Conservation (phyloP, 176 grass and related monocot species). For the Carex pumila region DNA sequence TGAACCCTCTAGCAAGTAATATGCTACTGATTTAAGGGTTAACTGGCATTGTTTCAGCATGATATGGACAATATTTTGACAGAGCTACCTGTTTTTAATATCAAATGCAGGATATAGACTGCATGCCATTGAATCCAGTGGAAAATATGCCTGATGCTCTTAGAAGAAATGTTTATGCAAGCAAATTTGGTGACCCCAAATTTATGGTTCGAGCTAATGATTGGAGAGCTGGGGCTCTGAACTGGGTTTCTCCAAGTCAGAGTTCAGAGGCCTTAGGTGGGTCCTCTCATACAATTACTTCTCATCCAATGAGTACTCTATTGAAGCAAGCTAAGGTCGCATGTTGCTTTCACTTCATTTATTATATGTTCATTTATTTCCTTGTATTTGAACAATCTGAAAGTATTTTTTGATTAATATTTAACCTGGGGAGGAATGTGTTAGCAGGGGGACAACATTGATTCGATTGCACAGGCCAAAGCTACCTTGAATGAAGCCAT, state of each 20-base stretch:
- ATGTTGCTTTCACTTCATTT: slow-evolving; percentile 1
- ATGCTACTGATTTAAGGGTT: not conserved
- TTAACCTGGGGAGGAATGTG: slow-evolving; percentile 8
- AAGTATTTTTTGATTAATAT: not conserved
- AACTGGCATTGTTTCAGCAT: not conserved
- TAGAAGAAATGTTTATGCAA: slow-evolving; percentile 48
- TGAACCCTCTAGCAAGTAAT: not conserved
- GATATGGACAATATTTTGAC: not conserved
- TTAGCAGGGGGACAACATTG: slow-evolving; percentile 59
- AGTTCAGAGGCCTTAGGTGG: slow-evolving; percentile 37
- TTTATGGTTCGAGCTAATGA: slow-evolving; percentile 51
- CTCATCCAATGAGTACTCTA: slow-evolving; percentile 57
- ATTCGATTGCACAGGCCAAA: slow-evolving; percentile 80
- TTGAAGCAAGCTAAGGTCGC: slow-evolving; percentile 65
- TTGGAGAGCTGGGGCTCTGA: slow-evolving; percentile 33
- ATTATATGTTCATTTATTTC: slow-evolving; percentile 7
- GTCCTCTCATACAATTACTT: slow-evolving; percentile 32
- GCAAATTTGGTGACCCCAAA: slow-evolving; percentile 44
- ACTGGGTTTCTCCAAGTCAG: slow-evolving; percentile 38
- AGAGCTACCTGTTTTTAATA: not conserved
- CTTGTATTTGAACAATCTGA: not conserved
- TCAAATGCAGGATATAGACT: slow-evolving; percentile 88
- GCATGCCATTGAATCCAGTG: slow-evolving; percentile 76
- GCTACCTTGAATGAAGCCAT: slow-evolving; percentile 63
- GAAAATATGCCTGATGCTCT: slow-evolving; percentile 83